Evolutionary conservation across 2,329 filamentous ascomycete species (phyloP).

Genomic region (Emydomyces testavorans): DNA sequence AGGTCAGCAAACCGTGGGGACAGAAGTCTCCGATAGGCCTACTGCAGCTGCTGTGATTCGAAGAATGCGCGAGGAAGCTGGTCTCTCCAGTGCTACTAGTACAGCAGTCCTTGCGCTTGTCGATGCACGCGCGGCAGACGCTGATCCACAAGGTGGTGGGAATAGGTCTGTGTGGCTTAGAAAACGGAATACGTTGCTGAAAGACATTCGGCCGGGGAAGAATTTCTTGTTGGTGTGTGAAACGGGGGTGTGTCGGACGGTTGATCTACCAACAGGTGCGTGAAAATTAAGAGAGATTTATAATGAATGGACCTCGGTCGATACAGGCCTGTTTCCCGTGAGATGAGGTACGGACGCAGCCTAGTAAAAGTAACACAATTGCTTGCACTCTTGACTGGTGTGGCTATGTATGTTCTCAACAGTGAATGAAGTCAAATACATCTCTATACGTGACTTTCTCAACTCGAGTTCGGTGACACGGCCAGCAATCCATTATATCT

Average conservation of each 20-base stretch:
- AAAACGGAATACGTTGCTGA: conserved; percentile 28
- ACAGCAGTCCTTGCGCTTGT: conserved; percentile 27
- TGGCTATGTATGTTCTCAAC: too few relatives aligned
- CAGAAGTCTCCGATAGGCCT: not conserved
- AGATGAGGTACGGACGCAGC: too few relatives aligned
- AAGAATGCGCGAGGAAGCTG: conserved; percentile 28
- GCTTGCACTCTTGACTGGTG: too few relatives aligned
- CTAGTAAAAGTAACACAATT: too few relatives aligned
- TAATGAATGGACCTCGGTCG: too few relatives aligned
- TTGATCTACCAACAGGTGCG: conserved; percentile 23
- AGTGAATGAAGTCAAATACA: too few relatives aligned
- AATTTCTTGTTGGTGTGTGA: conserved; percentile 33
- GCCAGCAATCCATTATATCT: too few relatives aligned
- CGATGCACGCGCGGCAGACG: conserved; percentile 19
- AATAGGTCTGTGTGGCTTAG: conserved; percentile 32
- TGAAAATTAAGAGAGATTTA: not conserved
- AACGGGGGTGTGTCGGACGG: conserved; percentile 26
- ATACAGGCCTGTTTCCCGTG: too few relatives aligned
- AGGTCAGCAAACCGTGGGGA: conserved; percentile 13
- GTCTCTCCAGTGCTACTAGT: conserved; percentile 25
- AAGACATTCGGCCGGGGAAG: conserved; percentile 29
- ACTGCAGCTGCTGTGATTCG: conserved; percentile 18
- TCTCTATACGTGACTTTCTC: too few relatives aligned
- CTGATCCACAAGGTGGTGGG: conserved; percentile 24
- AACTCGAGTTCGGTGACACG: too few relatives aligned